Evolutionary conservation across 371 early-diverging fungal genomes (phyloP).

Genomic region (Thermomucor indicae-seudaticae): DNA sequence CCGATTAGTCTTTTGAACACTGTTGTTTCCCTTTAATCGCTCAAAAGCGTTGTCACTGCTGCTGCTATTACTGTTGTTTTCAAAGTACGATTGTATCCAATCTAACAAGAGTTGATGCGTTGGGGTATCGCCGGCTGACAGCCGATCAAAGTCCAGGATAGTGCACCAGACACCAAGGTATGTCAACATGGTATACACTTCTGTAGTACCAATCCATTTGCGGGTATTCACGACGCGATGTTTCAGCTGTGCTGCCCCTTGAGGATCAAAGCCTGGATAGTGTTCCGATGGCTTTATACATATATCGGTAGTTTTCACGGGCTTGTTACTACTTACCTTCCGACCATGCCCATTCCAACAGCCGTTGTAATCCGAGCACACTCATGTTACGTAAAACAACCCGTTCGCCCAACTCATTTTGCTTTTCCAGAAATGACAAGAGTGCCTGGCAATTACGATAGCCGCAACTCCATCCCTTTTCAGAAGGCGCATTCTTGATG

Average conservation of each 20-base stretch:
- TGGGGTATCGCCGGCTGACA: slow-evolving; percentile 31
- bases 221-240: slow-evolving; percentile 42
- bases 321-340: slow-evolving; percentile 25
- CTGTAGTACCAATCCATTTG: slow-evolving; percentile 73
- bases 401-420: slow-evolving; percentile 1
- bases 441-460: slow-evolving; percentile 68
- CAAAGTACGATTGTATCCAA: slow-evolving; percentile 43
- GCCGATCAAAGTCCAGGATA: slow-evolving; percentile 54
- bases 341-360: slow-evolving; percentile 59
- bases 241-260: slow-evolving; percentile 51
- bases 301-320: too few species aligned
- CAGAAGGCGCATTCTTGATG: slow-evolving; percentile 25
- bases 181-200: slow-evolving; percentile 51
- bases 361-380: slow-evolving; percentile 43
- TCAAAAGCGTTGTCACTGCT: slow-evolving; percentile 18
- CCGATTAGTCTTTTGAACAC: slow-evolving; percentile 39
- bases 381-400: slow-evolving; percentile 22
- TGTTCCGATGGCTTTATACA: neutral
- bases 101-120: slow-evolving; percentile 33
- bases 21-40: slow-evolving; percentile 14
- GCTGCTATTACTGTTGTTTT: neutral
- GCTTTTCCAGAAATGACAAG: slow-evolving; percentile 37
- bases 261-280: slow-evolving; percentile 52
- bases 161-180: slow-evolving; percentile 47
- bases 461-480: slow-evolving; percentile 65